These are phyloP conservation scores for Stemphylium beticola DNA, from an alignment of 2,329 filamentous ascomycete species.

Conservation along the genomic window DNA sequence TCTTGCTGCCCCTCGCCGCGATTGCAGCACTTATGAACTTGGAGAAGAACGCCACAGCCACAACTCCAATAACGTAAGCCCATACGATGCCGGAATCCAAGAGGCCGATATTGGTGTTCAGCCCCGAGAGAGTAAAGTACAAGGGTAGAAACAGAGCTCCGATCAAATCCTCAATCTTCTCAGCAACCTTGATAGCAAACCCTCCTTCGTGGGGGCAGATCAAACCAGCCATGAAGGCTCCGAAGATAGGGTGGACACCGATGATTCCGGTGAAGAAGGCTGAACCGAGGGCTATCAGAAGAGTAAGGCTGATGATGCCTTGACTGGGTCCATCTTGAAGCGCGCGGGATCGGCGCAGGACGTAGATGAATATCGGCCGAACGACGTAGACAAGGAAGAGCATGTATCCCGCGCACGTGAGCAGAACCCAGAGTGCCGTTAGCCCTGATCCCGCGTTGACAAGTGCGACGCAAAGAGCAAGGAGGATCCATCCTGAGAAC, in stretches of 20 bases:
- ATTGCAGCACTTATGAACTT: constrained; percentile 85
- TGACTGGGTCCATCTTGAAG: constrained; percentile 89
- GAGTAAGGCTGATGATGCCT: constrained; percentile 79
- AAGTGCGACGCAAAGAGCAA: constrained; percentile 90
- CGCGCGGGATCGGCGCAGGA: constrained; percentile 75
- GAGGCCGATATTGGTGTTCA: constrained; percentile 86
- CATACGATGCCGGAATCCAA: constrained; percentile 82
- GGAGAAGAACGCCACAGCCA: constrained; percentile 78
- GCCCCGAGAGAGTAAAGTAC: constrained; percentile 90
- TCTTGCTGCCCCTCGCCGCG: constrained; percentile 74
- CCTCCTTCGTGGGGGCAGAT: constrained; percentile 90
- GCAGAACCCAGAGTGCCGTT: constrained; percentile 82
- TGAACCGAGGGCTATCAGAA: constrained; percentile 78
- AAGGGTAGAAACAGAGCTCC: constrained; percentile 83
- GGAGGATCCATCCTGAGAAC: constrained; percentile 76
- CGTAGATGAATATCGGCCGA: constrained; percentile 75
- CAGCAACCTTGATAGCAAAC: constrained; percentile 87
- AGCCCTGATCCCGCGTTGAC: constrained; percentile 87
- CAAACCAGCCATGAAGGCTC: constrained; percentile 85
- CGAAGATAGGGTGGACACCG: constrained; percentile 93
- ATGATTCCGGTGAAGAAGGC: constrained; percentile 91
- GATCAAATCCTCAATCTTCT: constrained; percentile 93
- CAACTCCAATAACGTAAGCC: constrained; percentile 87
- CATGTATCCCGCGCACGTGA: constrained; percentile 76
- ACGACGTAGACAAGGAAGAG: constrained; percentile 76